These are phyloP conservation scores for Selaginella tamariscina DNA, from an alignment of 75 land plant genomes.

Conservation along the genomic window DNA sequence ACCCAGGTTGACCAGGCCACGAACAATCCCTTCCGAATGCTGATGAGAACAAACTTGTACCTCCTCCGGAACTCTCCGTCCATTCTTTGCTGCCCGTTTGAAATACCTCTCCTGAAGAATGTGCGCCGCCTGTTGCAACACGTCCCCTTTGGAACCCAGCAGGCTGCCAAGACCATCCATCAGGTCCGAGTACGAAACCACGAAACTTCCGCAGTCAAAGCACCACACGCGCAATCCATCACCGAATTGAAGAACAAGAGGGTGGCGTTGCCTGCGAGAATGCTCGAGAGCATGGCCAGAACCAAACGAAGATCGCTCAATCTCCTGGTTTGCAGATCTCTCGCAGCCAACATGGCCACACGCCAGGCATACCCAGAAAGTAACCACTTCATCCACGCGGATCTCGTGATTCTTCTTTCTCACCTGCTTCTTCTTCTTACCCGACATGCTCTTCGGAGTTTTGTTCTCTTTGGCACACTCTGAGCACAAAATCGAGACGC, in stretches of 20 bases:
- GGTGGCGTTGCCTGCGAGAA: constrained; percentile 31
- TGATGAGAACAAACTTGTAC: not conserved
- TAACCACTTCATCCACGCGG: constrained; percentile 15
- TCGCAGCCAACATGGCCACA: constrained; percentile 69
- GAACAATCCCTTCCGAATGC: constrained; percentile 9
- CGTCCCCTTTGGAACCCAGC: not conserved
- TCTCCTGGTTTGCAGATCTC: constrained; percentile 2
- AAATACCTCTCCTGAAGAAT: not conserved
- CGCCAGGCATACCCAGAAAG: constrained; percentile 66
- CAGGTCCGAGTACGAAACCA: constrained; percentile 5
- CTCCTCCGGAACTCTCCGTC: too few species aligned
- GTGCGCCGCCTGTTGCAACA: not conserved
- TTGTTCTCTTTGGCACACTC: constrained; percentile 37
- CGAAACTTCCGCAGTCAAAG: constrained; percentile 36
- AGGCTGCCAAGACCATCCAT: not conserved
- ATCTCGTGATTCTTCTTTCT: not conserved
- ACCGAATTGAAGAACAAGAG: constrained; percentile 36
- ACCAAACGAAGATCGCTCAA: constrained; percentile 18
- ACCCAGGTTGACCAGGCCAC: constrained; percentile 71
- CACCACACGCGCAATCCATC: constrained; percentile 51
- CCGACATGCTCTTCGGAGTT: constrained; percentile 38
- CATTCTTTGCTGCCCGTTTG: not conserved
- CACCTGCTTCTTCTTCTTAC: constrained; percentile 40
- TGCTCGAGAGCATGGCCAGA: constrained; percentile 53
- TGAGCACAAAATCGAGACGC: constrained; percentile 35